Evolutionary conservation across 73 alveolate genomes (phyloP).

Genomic region (Paramecium biaurelia): DNA sequence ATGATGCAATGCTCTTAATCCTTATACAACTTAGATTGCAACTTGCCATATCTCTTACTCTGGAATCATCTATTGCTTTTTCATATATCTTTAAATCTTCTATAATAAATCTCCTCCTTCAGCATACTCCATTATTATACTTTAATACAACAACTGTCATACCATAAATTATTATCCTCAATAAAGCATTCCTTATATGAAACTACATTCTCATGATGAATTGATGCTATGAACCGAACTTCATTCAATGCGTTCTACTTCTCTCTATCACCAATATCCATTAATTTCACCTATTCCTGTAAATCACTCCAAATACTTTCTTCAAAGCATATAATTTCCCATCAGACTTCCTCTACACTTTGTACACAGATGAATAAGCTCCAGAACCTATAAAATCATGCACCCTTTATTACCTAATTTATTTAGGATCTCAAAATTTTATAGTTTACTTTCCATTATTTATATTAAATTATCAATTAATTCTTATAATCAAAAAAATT

Average conservation of each 20-base stretch:
- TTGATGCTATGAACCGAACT: conserved; percentile 66
- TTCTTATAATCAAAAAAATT: neutral
- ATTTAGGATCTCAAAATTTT: conserved; percentile 10
- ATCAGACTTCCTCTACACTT: conserved; percentile 62
- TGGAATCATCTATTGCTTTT: conserved; percentile 64
- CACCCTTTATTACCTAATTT: neutral
- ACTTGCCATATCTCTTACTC: conserved; percentile 75
- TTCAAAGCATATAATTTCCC: conserved; percentile 63
- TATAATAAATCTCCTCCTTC: conserved; percentile 74
- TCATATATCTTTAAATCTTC: conserved; percentile 63
- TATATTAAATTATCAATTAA: neutral
- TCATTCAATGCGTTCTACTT: conserved; percentile 66
- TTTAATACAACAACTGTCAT: neutral
- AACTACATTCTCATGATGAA: conserved; percentile 60
- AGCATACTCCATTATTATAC: conserved; percentile 78
- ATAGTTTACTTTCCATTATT: conserved; percentile 17
- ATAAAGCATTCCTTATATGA: conserved; percentile 51
- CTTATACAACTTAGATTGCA: conserved; percentile 74
- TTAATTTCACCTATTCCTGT: conserved; percentile 16
- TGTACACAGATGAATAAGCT: conserved; percentile 63
- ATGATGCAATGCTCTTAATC: conserved; percentile 77
- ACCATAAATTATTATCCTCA: conserved; percentile 54
- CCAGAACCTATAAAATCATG: conserved; percentile 51
- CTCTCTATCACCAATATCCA: conserved; percentile 60
- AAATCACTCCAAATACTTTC: neutral